phyloP scores from a whole-genome alignment of 805 yeast genomes.

The Candida xiaguanensis region DNA sequence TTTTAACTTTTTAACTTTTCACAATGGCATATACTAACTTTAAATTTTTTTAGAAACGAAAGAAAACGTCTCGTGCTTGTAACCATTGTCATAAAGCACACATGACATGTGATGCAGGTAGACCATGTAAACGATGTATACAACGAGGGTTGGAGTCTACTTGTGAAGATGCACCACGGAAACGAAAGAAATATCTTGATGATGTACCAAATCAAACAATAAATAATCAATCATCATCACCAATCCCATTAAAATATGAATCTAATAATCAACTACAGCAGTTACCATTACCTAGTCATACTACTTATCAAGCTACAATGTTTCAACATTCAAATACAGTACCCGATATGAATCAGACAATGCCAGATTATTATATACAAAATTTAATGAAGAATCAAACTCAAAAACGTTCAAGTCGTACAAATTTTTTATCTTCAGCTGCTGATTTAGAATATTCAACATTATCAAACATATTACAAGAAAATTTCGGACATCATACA shows the following conservation, averaged over 20 bases:
- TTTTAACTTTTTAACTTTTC: background rate
- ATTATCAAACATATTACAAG: constrained; percentile 60
- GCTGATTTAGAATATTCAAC: constrained; percentile 73
- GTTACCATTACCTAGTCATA: background rate
- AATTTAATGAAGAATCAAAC: background rate
- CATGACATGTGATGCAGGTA: constrained; percentile 80
- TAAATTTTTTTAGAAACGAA: constrained; percentile 26
- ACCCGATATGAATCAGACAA: constrained; percentile 4
- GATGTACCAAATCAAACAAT: constrained; percentile 45
- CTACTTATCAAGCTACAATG: constrained; percentile 11
- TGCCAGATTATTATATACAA: constrained; percentile 8
- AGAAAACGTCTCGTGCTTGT: constrained; percentile 85
- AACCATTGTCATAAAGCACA: constrained; percentile 88
- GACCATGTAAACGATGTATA: constrained; percentile 82
- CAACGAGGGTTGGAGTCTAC: constrained; percentile 61
- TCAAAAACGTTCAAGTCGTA: constrained; percentile 22
- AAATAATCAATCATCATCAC: background rate
- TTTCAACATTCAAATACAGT: constrained; percentile 15
- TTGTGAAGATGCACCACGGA: constrained; percentile 89
- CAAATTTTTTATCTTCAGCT: constrained; percentile 60
- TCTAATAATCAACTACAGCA: background rate
- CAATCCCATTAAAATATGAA: too few relatives aligned
- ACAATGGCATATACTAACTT: constrained; percentile 2
- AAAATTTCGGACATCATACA: constrained; percentile 30
- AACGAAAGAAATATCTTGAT: constrained; percentile 73